Percentiles rank a stretch among this genome's conserved stretches.
These are phyloP conservation scores for Peniophora sp. DNA, from an alignment of 1,284 basidiomycete genomes.

Conservation along the genomic window DNA sequence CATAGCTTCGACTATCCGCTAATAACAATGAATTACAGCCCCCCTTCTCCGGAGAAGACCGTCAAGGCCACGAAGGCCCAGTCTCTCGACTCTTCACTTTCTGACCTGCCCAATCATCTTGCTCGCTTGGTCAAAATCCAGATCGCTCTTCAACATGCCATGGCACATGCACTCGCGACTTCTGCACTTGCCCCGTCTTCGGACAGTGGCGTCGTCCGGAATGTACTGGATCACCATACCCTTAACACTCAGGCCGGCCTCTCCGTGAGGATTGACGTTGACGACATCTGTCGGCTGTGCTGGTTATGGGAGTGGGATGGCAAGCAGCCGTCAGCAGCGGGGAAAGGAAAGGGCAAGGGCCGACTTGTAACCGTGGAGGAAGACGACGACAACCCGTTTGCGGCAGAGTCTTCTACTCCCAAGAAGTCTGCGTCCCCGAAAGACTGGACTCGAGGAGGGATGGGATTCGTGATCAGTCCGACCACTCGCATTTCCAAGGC, in stretches of 20 bases:
- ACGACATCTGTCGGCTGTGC: constrained; percentile 66
- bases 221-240: constrained; percentile 71
- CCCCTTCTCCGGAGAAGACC: constrained; percentile 48
- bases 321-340: constrained; percentile 4
- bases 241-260: constrained; percentile 62
- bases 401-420: constrained; percentile 29
- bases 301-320: constrained; percentile 88
- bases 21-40: constrained; percentile 33
- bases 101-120: constrained; percentile 46
- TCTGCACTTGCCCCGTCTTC: constrained; percentile 69
- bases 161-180: constrained; percentile 76
- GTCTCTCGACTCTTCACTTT: constrained; percentile 10
- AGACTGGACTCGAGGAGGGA: constrained; percentile 70
- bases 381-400: constrained; percentile 67
- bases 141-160: constrained; percentile 64
- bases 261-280: constrained; percentile 49
- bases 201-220: constrained; percentile 65
- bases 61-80: constrained; percentile 19
- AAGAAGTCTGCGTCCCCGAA: constrained; percentile 27
- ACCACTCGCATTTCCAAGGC: constrained; percentile 61
- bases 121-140: constrained; percentile 54
- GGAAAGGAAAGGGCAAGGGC: constrained; percentile 2
- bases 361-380: constrained; percentile 22
- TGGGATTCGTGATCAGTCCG: constrained; percentile 67
- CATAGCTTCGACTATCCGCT: not conserved